phyloP scores from a whole-genome alignment of 495 filamentous ascomycete genomes.

The Eremomyces bilateralis region DNA sequence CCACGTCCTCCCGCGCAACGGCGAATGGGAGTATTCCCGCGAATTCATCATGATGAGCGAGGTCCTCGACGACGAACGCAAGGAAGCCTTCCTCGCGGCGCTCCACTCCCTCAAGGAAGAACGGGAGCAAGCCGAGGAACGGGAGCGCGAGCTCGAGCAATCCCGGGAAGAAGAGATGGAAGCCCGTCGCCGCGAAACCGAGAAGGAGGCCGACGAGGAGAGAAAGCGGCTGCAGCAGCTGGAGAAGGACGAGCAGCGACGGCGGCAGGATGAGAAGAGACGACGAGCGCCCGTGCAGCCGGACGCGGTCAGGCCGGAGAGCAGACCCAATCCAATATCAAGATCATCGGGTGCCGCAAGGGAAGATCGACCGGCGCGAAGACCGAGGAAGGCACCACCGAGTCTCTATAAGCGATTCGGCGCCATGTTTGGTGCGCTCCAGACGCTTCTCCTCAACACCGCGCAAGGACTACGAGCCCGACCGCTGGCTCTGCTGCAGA shows the following conservation, averaged over 20 bases:
- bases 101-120: conserved; percentile 37
- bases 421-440: conserved; percentile 30
- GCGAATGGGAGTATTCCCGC: conserved; percentile 83
- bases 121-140: conserved; percentile 49
- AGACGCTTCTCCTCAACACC: conserved; percentile 39
- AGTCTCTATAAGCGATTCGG: conserved; percentile 27
- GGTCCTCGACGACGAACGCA: conserved; percentile 75
- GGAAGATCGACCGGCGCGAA: not conserved
- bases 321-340: not conserved
- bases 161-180: conserved; percentile 41
- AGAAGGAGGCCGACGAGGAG: too few relatives aligned
- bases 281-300: not conserved
- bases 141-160: conserved; percentile 35
- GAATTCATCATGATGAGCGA: conserved; percentile 72
- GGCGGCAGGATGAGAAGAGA: conserved; percentile 16
- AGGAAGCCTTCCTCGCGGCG: conserved; percentile 63
- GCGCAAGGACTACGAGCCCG: conserved; percentile 42
- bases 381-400: conserved; percentile 2
- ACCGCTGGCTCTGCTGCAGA: conserved; percentile 50
- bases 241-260: conserved; percentile 31
- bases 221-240: conserved; percentile 36
- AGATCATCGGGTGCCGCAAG: not conserved
- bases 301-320: not conserved
- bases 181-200: conserved; percentile 24
- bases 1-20: conserved; percentile 74